Evolutionary conservation across 1,284 basidiomycete species (phyloP).

Genomic region (Austropuccinia psidii): DNA sequence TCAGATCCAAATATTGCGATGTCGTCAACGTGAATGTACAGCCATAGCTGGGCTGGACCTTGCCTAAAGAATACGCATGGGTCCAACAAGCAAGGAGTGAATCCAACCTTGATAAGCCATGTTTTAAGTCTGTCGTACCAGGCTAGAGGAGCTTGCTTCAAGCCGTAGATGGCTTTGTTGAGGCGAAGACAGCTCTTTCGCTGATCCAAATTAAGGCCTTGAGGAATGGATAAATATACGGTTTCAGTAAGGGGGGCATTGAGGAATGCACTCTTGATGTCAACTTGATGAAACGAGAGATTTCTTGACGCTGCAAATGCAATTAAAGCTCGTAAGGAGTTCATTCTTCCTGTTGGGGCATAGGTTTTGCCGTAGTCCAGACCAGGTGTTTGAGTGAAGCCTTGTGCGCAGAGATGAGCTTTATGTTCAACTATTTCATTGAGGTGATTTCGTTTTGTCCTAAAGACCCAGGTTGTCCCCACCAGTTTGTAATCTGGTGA

Average conservation of each 20-base stretch:
- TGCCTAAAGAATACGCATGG: conserved; percentile 4
- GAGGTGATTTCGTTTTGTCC: not conserved
- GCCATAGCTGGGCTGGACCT: no score
- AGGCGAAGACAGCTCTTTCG: not conserved
- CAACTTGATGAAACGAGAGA: not conserved
- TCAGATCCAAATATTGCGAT: not conserved
- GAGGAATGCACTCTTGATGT: not conserved
- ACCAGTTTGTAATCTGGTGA: no score
- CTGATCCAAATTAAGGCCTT: not conserved
- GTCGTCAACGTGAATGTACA: conserved; percentile 3
- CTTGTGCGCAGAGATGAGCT: not conserved
- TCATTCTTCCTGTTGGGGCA: not conserved
- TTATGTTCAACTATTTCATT: not conserved
- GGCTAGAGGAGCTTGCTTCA: conserved; percentile 15
- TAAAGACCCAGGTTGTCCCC: conserved; percentile 16
- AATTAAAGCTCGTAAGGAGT: not conserved
- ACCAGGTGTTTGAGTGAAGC: not conserved
- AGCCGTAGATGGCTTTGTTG: conserved; percentile 26
- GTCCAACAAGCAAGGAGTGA: not conserved
- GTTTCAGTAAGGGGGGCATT: not conserved
- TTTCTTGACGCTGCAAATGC: not conserved
- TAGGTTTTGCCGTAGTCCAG: not conserved
- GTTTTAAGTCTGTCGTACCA: conserved; percentile 11
- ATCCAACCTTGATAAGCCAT: conserved; percentile 15
- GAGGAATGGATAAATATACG: not conserved